Evolutionary conservation across 192 early-diverging fungal species (phyloP).

Genomic region (Coemansia sp.): DNA sequence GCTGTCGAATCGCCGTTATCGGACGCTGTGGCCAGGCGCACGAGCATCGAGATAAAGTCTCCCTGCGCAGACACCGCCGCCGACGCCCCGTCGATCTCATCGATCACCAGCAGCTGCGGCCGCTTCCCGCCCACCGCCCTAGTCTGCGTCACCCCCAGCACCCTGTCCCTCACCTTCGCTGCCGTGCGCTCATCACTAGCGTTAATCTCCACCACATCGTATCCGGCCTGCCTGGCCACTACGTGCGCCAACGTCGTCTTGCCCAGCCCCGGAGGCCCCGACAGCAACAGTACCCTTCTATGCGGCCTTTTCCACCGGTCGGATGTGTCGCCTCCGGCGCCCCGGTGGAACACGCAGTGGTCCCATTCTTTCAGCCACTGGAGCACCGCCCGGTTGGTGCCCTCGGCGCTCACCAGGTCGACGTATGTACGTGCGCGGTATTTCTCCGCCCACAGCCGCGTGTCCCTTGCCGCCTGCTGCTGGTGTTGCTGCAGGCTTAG

Average conservation of each 20-base stretch:
- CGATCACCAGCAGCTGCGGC: constrained; percentile 86
- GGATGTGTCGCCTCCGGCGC: background rate
- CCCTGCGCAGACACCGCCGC: constrained; percentile 69
- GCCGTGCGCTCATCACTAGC: constrained; percentile 96
- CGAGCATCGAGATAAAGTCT: constrained; percentile 75
- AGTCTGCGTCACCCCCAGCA: constrained; percentile 74
- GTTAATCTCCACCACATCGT: constrained; percentile 90
- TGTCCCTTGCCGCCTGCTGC: constrained; percentile 28
- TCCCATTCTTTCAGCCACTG: constrained; percentile 98
- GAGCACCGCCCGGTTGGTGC: constrained; percentile 84
- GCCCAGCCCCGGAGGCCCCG: constrained; percentile 91
- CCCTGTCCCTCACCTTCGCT: constrained; percentile 65
- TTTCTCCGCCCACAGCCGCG: constrained; percentile 83
- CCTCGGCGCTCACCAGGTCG: constrained; percentile 89
- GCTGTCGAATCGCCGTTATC: background rate
- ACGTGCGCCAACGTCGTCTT: constrained; percentile 98
- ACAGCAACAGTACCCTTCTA: constrained; percentile 64
- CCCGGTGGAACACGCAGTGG: constrained; percentile 81
- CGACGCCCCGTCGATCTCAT: constrained; percentile 93
- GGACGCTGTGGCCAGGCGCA: constrained; percentile 56
- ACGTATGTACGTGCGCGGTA: constrained; percentile 78
- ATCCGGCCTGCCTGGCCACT: constrained; percentile 84
- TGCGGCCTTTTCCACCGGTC: constrained; percentile 48
- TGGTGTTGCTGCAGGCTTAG: background rate
- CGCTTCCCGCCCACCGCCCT: constrained; percentile 61